Base-by-base conservation (phyloP, 1,284 basidiomycete genomes). In the Sporisorium graminicola region DNA sequence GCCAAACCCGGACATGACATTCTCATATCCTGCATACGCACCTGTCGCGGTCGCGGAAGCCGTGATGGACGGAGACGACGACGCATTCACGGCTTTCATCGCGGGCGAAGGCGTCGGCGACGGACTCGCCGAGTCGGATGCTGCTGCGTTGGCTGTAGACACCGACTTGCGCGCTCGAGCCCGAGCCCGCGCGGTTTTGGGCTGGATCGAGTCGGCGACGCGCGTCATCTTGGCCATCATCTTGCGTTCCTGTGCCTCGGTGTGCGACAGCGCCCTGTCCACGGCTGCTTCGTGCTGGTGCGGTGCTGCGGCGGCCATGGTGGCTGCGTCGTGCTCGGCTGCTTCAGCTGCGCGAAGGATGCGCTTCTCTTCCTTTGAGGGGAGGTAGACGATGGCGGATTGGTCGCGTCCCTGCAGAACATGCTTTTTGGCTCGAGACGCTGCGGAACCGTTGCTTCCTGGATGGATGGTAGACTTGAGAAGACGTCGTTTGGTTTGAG, bases 171-270 rank as follows among this genome's bases (percentile, higher is more conserved):
- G 49, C 1, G 74, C 68, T 13, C 68, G 40, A 0, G 74, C 74
- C 10, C 59, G 46, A 10, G 74, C 74, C 20, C 74, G 64, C 27
- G 68, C 65, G 20, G 74, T 76, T 42, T 68, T 76, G 12, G 74
- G 74, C 58, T 76, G 74, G 0, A 68, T 22, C 3, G 65, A 55
- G 24, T 76, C 74, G 12, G 74, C 74, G 5, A 76, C 68, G 10
- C 65, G 65, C 22, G 65, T 68, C 74, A 76, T 76, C 54, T 76
- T 76, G 44, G 68, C 67, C 73, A 68, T 72, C 58, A 68, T 63
- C 31, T 43, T 62, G 40, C 65, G 57, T 20, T 60, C 68, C 24
- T 69, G 55, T 10, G 56, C 57, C 37, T 67, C 56, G n/a, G 60
- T 65, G 24, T 62, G 58, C 20, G 50, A 50, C 0, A 56, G 54